These are phyloP conservation scores for Eleusine indica DNA, from an alignment of 176 grass and related monocot genomes.

Conservation along the genomic window DNA sequence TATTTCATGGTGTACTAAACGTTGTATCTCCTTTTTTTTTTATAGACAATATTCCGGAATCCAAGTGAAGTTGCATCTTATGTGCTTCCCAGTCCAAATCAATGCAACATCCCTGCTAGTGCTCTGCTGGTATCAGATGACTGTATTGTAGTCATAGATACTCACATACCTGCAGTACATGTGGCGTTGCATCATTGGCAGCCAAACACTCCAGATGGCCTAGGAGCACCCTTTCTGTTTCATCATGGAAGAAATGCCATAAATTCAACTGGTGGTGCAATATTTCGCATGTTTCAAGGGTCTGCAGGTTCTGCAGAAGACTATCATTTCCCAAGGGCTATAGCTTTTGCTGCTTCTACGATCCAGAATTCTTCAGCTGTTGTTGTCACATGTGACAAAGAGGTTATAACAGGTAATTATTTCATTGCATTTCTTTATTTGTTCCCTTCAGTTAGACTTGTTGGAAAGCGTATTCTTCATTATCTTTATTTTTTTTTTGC, in stretches of 20 bases:
- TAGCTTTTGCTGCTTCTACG: constrained; percentile 79
- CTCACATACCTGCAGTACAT: constrained; percentile 68
- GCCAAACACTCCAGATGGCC: constrained; percentile 82
- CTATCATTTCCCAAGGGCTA: constrained; percentile 73
- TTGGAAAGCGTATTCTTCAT: constrained; percentile 20
- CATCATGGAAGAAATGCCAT: constrained; percentile 70
- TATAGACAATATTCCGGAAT: constrained; percentile 96
- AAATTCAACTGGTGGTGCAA: constrained; percentile 66
- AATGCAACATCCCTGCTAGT: constrained; percentile 86
- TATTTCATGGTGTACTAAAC: constrained; percentile 23
- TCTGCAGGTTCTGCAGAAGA: constrained; percentile 68
- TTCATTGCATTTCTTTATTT: constrained; percentile 16
- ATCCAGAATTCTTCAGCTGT: constrained; percentile 66
- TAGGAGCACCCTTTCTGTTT: constrained; percentile 88
- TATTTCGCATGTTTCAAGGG: constrained; percentile 97
- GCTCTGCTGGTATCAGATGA: constrained; percentile 81
- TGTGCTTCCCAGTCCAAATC: constrained; percentile 67
- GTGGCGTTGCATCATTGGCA: constrained; percentile 97
- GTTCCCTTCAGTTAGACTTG: constrained; percentile 13
- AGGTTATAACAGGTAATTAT: constrained; percentile 92
- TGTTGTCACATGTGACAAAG: constrained; percentile 84
- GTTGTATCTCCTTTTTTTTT: neutral
- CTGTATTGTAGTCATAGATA: constrained; percentile 83
- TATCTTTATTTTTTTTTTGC: neutral
- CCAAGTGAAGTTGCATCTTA: constrained; percentile 84